Evolutionary conservation across 2,329 filamentous ascomycete genomes (phyloP), one percentile per base, ranked within the genome.

Genomic region (Stachybotrys echinatus): DNA sequence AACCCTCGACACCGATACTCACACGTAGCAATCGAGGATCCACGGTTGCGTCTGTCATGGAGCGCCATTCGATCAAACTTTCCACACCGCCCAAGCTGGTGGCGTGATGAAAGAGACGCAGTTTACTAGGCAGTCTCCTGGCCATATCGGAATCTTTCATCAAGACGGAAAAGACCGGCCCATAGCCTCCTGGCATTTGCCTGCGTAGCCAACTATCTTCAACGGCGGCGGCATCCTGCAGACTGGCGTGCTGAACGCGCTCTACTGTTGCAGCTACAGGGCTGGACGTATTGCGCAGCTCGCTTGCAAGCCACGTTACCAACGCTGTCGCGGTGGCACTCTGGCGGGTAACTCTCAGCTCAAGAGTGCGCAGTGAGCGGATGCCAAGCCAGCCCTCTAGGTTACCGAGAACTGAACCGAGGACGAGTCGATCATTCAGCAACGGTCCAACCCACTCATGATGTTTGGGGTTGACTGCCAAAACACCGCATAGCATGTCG

Each of bases 41-140:
- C 38, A 95, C 84, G 1, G 66, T 75, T 3, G 69, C 61, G 74
- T 99, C 94, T 52, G 84, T 86, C 89, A 99, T 94, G 45, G 87
- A 82, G 52, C 94, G 79, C 94, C 94, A 99, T 78, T 99, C 94
- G 59, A 99, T 92, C 73, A 97, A 70, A 62, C 89, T 94, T 79
- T 97, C 94, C 10, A 97, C 90, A 5, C 94, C 92, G 3, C 94
- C 94, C 23, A 97, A 70, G 66, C 89, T 95, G 3, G 94, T 99
- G 6, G 94, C 94, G 69, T 99, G 94, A 60, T 96, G 89, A 74
- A 97, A 97, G 42, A 96, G 77, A 3, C 75, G 65, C 65, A 97
- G 70, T 67, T 88, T 88, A 61, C 85, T 88, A 4, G 94, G 94
- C 55, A 99, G 69, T 23, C 73, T 68, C 56, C 77, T 80, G 4